Conservation (phyloP, 2,329 filamentous ascomycete species). For the Tolypocladium inflatum region DNA sequence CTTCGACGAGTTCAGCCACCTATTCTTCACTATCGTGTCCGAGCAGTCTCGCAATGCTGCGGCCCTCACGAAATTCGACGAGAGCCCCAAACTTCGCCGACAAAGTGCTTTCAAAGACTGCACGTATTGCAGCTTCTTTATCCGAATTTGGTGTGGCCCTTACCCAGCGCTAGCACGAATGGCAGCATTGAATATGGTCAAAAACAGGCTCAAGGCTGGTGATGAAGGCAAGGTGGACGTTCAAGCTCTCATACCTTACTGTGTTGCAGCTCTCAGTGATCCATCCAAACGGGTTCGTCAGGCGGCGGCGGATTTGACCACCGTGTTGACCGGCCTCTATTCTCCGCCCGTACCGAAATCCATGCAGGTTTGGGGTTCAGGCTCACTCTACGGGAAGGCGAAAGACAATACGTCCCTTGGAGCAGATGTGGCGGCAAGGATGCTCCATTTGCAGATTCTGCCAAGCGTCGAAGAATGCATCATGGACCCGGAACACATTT, state of each 20-base stretch:
- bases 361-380: constrained; percentile 47
- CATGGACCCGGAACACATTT: constrained; percentile 65
- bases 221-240: constrained; percentile 50
- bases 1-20: constrained; percentile 48
- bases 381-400: constrained; percentile 52
- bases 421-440: constrained; percentile 44
- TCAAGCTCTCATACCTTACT: constrained; percentile 76
- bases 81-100: constrained; percentile 43
- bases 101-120: constrained; percentile 47
- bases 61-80: constrained; percentile 41
- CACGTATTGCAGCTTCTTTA: constrained; percentile 67
- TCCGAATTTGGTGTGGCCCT: constrained; percentile 63
- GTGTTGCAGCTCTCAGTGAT: constrained; percentile 66
- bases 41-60: constrained; percentile 28
- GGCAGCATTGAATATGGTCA: constrained; percentile 58
- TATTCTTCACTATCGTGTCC: constrained; percentile 46
- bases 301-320: constrained; percentile 59
- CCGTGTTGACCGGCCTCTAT: constrained; percentile 44
- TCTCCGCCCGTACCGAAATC: constrained; percentile 27
- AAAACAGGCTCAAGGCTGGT: constrained; percentile 42
- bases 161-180: constrained; percentile 60
- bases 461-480: constrained; percentile 78
- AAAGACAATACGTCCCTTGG: constrained; percentile 43
- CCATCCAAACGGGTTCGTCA: constrained; percentile 66
- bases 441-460: constrained; percentile 59